Percentiles rank a stretch among this genome's conserved stretches.
These are phyloP conservation scores for Russula abietina DNA, from an alignment of 768 basidiomycete genomes.

Conservation along the genomic window DNA sequence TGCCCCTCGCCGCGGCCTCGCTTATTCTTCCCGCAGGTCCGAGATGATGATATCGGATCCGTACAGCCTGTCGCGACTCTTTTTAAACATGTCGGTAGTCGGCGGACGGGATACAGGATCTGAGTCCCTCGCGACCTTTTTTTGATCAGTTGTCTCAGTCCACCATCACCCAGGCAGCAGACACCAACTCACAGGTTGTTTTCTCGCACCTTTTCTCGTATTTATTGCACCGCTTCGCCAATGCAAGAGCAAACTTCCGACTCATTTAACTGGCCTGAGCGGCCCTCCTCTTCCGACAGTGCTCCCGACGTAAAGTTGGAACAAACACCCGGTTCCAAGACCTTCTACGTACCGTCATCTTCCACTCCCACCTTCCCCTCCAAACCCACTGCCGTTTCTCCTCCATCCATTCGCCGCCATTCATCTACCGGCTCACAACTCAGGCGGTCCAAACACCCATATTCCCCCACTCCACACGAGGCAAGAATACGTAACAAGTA, in stretches of 20 bases:
- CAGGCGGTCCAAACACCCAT: slow-evolving; percentile 24
- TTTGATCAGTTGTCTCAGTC: slow-evolving; percentile 30
- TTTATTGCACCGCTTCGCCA: slow-evolving; percentile 28
- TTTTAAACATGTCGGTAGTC: slow-evolving; percentile 25
- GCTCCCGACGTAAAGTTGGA: slow-evolving; percentile 18
- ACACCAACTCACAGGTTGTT: slow-evolving; percentile 20
- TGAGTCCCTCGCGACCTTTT: slow-evolving; percentile 32
- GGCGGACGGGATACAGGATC: slow-evolving; percentile 26
- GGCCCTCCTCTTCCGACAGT: slow-evolving; percentile 27
- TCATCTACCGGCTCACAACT: slow-evolving; percentile 11
- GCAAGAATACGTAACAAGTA: slow-evolving; percentile 18
- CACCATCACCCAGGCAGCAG: slow-evolving; percentile 29
- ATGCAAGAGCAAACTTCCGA: slow-evolving; percentile 26
- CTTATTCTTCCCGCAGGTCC: slow-evolving; percentile 23
- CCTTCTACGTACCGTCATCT: slow-evolving; percentile 47
- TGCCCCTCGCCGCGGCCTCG: slow-evolving; percentile 24
- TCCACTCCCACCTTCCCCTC: slow-evolving; percentile 24
- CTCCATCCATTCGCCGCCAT: slow-evolving; percentile 19
- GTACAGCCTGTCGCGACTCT: slow-evolving; percentile 28
- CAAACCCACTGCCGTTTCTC: slow-evolving; percentile 15
- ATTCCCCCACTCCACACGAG: slow-evolving; percentile 19
- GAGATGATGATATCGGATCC: slow-evolving; percentile 25
- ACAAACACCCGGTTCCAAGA: slow-evolving; percentile 10
- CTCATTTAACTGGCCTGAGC: slow-evolving; percentile 33
- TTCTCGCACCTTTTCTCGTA: slow-evolving; percentile 18